phyloP scores from a whole-genome alignment of 179 eudicot species.

The Silene coronaria region DNA sequence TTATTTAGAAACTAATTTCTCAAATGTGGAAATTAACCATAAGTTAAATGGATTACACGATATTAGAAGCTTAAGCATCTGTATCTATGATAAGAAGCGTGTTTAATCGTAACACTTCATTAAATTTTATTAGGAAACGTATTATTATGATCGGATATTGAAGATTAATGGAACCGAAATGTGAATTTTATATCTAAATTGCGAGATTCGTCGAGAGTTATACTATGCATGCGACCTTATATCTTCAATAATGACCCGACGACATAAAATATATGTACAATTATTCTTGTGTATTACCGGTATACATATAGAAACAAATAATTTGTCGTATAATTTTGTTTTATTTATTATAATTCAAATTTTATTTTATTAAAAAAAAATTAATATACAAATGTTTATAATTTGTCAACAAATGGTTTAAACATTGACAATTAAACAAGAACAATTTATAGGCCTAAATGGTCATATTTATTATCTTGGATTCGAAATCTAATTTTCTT shows the following conservation, averaged over 20 bases:
- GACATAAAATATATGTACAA: neutral
- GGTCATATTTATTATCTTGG: too few relatives aligned
- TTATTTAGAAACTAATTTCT: too few relatives aligned
- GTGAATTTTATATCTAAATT: neutral
- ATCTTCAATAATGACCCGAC: neutral
- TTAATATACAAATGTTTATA: neutral
- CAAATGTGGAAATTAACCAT: too few relatives aligned
- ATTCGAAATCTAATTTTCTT: too few relatives aligned
- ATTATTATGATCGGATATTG: neutral
- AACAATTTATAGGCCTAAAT: too few relatives aligned
- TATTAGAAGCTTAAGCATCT: too few relatives aligned
- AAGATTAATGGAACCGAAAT: neutral
- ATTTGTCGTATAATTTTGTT: neutral
- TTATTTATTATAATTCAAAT: neutral
- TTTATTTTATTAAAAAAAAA: too few relatives aligned
- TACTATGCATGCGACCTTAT: neutral
- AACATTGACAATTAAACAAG: neutral
- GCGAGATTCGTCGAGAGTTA: neutral
- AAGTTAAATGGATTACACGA: too few relatives aligned
- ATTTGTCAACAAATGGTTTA: neutral
- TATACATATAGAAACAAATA: conserved; percentile 3
- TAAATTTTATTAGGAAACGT: neutral
- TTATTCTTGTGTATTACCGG: neutral
- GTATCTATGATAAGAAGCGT: too few relatives aligned
- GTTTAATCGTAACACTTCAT: too few relatives aligned